These are phyloP conservation scores for Circinella minor DNA, from an alignment of 371 early-diverging fungal genomes.

Conservation along the genomic window DNA sequence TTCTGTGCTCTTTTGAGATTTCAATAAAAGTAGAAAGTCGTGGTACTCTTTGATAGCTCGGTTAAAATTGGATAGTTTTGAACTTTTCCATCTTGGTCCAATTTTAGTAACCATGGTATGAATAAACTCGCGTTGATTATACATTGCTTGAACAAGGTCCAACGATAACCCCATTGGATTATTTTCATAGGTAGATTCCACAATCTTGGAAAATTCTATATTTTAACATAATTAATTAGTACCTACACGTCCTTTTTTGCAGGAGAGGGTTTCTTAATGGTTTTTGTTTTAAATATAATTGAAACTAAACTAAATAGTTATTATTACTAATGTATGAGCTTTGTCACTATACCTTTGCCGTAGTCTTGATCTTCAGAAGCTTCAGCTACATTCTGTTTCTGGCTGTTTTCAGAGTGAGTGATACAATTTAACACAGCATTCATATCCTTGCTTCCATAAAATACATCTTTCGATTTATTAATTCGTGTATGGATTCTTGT, in stretches of 20 bases:
- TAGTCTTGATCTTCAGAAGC: too few relatives aligned
- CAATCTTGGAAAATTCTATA: not conserved
- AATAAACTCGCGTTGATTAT: not conserved
- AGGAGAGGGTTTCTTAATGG: too few relatives aligned
- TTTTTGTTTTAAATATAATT: too few relatives aligned
- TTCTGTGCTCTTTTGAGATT: not conserved
- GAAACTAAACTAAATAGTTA: too few relatives aligned
- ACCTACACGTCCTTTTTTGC: not conserved
- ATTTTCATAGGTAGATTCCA: not conserved
- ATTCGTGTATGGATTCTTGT: too few relatives aligned
- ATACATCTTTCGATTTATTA: too few relatives aligned
- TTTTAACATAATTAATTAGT: not conserved
- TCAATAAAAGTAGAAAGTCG: not conserved
- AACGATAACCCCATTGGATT: not conserved
- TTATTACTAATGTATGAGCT: too few relatives aligned
- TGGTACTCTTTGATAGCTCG: not conserved
- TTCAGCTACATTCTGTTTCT: too few relatives aligned
- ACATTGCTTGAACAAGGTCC: conserved; percentile 3
- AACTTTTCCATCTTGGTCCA: not conserved
- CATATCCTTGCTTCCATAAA: too few relatives aligned
- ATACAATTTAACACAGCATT: too few relatives aligned
- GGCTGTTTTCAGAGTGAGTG: too few relatives aligned
- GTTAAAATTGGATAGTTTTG: not conserved
- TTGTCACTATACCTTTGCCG: too few relatives aligned
- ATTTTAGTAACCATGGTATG: conserved; percentile 1